Percentiles rank a stretch among this genome's conserved stretches.
Evolutionary conservation across 495 filamentous ascomycete genomes (phyloP).

Genomic region (Astrocystis sublimbata): DNA sequence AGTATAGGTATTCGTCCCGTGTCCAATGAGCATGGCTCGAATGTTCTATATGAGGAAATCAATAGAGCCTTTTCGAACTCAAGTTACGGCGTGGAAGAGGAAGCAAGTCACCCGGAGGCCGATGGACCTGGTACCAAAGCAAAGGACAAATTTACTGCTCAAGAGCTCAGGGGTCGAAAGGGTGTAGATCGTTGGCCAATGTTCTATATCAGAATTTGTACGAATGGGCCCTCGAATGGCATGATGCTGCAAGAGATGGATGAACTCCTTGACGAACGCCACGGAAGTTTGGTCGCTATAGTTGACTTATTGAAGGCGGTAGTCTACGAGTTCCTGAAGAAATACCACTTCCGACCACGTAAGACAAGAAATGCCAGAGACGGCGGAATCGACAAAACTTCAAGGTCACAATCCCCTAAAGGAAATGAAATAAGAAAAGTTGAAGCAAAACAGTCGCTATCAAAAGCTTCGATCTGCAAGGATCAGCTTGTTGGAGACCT

Average conservation of each 20-base stretch:
- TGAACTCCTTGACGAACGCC: conserved; percentile 40
- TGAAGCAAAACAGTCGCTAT: conserved; percentile 6
- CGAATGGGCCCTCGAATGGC: conserved; percentile 24
- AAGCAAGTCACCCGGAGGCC: conserved; percentile 33
- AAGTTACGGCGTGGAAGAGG: conserved; percentile 69
- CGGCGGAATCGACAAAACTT: background rate
- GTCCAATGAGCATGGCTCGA: conserved; percentile 53
- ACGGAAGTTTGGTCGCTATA: conserved; percentile 44
- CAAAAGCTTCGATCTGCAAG: background rate
- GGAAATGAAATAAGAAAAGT: background rate
- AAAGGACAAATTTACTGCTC: conserved; percentile 53
- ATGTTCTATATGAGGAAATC: conserved; percentile 73
- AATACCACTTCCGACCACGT: conserved; percentile 62
- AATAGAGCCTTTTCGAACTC: conserved; percentile 78
- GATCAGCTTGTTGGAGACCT: conserved; percentile 24
- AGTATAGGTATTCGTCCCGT: conserved; percentile 68
- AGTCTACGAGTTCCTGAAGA: conserved; percentile 66
- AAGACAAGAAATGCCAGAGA: conserved; percentile 4
- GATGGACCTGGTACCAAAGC: conserved; percentile 39
- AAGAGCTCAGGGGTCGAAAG: conserved; percentile 62
- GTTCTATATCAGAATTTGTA: conserved; percentile 78
- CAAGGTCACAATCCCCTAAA: background rate
- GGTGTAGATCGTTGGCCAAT: conserved; percentile 84
- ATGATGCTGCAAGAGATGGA: conserved; percentile 17
- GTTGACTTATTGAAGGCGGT: conserved; percentile 64